Evolutionary conservation across 768 basidiomycete species (phyloP).

Genomic region (Russula ochroleuca): DNA sequence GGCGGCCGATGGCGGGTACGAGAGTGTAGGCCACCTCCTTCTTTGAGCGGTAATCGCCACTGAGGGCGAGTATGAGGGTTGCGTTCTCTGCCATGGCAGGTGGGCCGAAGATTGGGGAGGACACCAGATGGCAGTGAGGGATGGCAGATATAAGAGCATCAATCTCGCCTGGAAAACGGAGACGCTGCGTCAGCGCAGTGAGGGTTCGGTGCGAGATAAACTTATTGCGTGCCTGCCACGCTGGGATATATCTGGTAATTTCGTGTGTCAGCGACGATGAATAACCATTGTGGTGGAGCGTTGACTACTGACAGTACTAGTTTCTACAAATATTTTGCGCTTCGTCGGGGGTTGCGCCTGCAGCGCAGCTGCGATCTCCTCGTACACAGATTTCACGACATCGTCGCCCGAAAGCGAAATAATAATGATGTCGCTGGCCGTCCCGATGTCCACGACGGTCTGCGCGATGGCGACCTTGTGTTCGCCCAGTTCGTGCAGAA

Average conservation of each 20-base stretch:
- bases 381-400: constrained; percentile 60
- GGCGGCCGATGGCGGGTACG: constrained; percentile 73
- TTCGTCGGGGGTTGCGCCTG: constrained; percentile 41
- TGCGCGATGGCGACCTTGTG: constrained; percentile 52
- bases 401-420: constrained; percentile 70
- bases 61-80: constrained; percentile 68
- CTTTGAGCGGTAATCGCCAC: constrained; percentile 78
- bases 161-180: constrained; percentile 49
- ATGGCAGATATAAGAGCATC: constrained; percentile 59
- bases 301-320: constrained; percentile 84
- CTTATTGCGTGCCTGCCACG: constrained; percentile 40
- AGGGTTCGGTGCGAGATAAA: constrained; percentile 1
- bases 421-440: constrained; percentile 62
- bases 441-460: constrained; percentile 23
- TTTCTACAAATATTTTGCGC: constrained; percentile 79
- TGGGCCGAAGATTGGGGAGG: constrained; percentile 73
- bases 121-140: constrained; percentile 60
- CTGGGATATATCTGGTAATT: constrained; percentile 49
- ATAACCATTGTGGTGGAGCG: too few relatives aligned
- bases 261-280: constrained; percentile 9
- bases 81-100: constrained; percentile 62
- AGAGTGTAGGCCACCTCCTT: constrained; percentile 73
- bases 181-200: constrained; percentile 2
- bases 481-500: constrained; percentile 52
- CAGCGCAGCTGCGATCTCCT: constrained; percentile 54